phyloP scores from a whole-genome alignment of 83 land plant genomes.

The Diphasiastrum complanatum region DNA sequence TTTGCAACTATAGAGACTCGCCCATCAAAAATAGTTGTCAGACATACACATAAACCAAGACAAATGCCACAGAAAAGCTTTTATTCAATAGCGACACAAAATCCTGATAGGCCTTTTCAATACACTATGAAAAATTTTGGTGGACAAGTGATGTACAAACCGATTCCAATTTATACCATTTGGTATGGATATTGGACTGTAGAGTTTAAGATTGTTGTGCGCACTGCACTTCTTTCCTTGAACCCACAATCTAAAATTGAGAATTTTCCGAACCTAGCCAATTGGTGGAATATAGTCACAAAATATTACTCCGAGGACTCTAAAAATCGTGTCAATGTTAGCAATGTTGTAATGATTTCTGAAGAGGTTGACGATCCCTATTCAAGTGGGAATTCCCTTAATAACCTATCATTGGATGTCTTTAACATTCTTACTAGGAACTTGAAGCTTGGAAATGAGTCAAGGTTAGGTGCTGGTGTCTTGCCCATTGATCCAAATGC shows the following conservation, averaged over 20 bases:
- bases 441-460: too few species aligned
- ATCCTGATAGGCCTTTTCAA: too few species aligned
- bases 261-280: constrained; percentile 2
- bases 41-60: too few species aligned
- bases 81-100: too few species aligned
- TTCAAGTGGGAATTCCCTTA: neutral
- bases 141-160: constrained; percentile 4
- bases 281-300: constrained; percentile 9
- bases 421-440: too few species aligned
- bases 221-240: constrained; percentile 4
- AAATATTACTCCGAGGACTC: neutral
- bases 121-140: constrained; percentile 1
- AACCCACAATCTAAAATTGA: neutral
- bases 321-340: neutral
- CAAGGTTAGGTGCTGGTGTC: too few species aligned
- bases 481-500: constrained; percentile 1
- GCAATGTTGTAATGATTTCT: neutral
- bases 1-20: too few species aligned
- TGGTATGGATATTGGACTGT: constrained; percentile 2
- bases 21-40: too few species aligned
- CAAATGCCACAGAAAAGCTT: too few species aligned
- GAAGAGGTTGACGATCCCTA: constrained; percentile 1
- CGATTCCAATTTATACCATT: neutral
- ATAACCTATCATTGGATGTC: neutral
- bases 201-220: neutral